Percentiles rank a stretch among this genome's conserved stretches.
These are phyloP conservation scores for Dioszegia hungarica DNA, from an alignment of 768 basidiomycete genomes.

Conservation along the genomic window DNA sequence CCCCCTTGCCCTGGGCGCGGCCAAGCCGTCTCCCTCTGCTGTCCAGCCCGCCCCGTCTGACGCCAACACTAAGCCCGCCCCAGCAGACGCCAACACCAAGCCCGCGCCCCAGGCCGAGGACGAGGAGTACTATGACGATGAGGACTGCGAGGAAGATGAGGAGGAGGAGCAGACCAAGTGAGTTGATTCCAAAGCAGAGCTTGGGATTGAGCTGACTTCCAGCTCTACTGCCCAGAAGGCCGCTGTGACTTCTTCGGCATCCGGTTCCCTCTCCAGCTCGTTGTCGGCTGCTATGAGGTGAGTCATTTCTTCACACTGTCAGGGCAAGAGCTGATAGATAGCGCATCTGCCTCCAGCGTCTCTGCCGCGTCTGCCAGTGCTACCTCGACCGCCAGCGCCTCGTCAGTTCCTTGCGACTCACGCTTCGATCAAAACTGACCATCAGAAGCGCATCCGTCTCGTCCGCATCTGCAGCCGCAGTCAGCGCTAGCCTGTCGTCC, in stretches of 20 bases:
- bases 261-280: too few species aligned
- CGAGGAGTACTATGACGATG: conserved; percentile 1
- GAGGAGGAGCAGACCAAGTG: not conserved
- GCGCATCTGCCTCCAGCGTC: not conserved
- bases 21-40: not conserved
- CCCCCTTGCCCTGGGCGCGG: not conserved
- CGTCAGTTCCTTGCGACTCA: too few species aligned
- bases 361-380: not conserved
- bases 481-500: too few species aligned
- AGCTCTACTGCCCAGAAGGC: too few species aligned
- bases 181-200: not conserved
- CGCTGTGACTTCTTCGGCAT: not conserved
- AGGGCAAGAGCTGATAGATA: not conserved
- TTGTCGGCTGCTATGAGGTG: too few species aligned
- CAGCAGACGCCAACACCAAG: not conserved
- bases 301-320: too few species aligned
- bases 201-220: too few species aligned
- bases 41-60: not conserved
- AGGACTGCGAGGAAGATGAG: conserved; percentile 5
- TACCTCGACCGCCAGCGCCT: not conserved
- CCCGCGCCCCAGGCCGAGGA: not conserved
- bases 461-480: too few species aligned
- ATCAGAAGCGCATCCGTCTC: too few species aligned
- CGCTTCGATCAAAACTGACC: too few species aligned
- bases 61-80: not conserved